These are phyloP conservation scores for Populus hybrid DNA, from an alignment of 441 rosid species.

Conservation along the genomic window DNA sequence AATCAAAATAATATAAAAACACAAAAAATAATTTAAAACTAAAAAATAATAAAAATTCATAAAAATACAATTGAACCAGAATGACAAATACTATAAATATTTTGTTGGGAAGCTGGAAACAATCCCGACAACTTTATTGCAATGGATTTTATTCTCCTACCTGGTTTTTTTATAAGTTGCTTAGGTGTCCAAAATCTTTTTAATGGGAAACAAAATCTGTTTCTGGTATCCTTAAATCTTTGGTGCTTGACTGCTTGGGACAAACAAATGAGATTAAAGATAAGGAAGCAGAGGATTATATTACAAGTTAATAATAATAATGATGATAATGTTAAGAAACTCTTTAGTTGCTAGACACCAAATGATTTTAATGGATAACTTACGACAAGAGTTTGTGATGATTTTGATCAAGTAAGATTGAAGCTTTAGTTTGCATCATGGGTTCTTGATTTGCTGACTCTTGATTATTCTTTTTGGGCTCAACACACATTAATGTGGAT, in stretches of 20 bases:
- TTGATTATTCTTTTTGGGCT: background rate
- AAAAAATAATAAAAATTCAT: too few relatives aligned
- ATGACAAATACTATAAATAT: too few relatives aligned
- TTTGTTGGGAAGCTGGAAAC: background rate
- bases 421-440: background rate
- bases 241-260: background rate
- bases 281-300: background rate
- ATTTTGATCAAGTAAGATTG: background rate
- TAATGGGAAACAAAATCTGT: background rate
- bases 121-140: background rate
- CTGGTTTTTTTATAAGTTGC: background rate
- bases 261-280: background rate
- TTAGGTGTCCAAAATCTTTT: background rate
- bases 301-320: too few relatives aligned
- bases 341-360: background rate
- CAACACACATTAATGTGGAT: too few relatives aligned
- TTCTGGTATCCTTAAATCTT: background rate
- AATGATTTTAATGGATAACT: background rate
- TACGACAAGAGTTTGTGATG: background rate
- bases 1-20: too few relatives aligned
- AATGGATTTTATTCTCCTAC: constrained; percentile 16
- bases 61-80: too few relatives aligned
- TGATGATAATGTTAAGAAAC: background rate
- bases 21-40: too few relatives aligned
- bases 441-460: background rate